Percentiles rank a stretch among this genome's conserved stretches.
phyloP scores from a whole-genome alignment of 2,329 filamentous ascomycete genomes.

The Trichothecium roseum region DNA sequence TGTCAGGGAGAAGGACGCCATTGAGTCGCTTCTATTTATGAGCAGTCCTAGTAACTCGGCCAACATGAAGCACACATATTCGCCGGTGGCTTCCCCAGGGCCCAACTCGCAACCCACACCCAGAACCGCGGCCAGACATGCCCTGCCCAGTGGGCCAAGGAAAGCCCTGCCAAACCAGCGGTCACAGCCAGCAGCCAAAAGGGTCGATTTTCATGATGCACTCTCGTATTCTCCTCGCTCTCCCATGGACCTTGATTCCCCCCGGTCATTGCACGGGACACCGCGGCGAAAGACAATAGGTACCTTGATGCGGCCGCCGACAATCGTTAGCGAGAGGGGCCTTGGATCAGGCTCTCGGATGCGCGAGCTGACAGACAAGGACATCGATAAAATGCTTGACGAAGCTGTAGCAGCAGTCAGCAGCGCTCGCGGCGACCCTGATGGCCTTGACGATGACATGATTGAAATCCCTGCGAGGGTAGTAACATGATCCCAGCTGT shows the following conservation, averaged over 20 bases:
- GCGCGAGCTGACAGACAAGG: slow-evolving; percentile 34
- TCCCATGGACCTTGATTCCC: slow-evolving; percentile 37
- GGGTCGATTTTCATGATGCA: slow-evolving; percentile 35
- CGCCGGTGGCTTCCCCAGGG: slow-evolving; percentile 27
- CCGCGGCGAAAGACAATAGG: slow-evolving; percentile 11
- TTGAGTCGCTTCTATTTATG: slow-evolving; percentile 73
- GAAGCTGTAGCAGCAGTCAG: slow-evolving; percentile 37
- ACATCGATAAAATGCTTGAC: slow-evolving; percentile 50
- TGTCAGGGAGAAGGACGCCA: slow-evolving; percentile 66
- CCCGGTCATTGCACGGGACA: slow-evolving; percentile 15
- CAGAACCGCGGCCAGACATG: slow-evolving; percentile 15
- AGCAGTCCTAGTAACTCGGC: slow-evolving; percentile 66
- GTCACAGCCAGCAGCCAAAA: slow-evolving; percentile 29
- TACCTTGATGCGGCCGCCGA: slow-evolving; percentile 3
- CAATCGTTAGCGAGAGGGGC: too few relatives aligned
- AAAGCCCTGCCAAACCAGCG: slow-evolving; percentile 42
- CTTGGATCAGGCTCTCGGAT: too few relatives aligned
- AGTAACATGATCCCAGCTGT: too few relatives aligned
- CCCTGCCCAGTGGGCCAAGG: slow-evolving; percentile 37
- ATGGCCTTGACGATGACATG: slow-evolving; percentile 48
- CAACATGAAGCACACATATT: slow-evolving; percentile 47
- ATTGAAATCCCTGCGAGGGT: slow-evolving; percentile 34
- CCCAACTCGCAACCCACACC: slow-evolving; percentile 8
- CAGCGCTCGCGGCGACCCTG: slow-evolving; percentile 12
- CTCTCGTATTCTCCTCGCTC: slow-evolving; percentile 22